phyloP scores from a whole-genome alignment of 225 moss, liverwort and hornwort genomes.

The Physcomitrium patens region DNA sequence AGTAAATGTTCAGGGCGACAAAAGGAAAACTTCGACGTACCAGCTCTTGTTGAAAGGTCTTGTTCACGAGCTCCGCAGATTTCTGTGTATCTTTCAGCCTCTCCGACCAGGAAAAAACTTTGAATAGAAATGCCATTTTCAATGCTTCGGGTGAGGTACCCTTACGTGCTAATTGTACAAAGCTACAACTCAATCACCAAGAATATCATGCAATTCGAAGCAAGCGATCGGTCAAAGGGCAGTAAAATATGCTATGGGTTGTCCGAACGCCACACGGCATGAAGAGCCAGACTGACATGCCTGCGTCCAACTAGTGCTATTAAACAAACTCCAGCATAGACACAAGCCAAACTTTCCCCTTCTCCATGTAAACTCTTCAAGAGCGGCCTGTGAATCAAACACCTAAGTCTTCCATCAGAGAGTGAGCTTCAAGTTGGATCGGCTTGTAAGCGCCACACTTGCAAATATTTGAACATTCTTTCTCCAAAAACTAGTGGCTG shows the following conservation, averaged over 20 bases:
- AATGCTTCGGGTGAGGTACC: not conserved
- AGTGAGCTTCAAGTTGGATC: constrained; percentile 1
- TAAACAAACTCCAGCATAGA: not conserved
- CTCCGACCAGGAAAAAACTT: too few relatives aligned
- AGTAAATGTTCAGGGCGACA: not conserved
- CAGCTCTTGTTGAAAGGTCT: too few relatives aligned
- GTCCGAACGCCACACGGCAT: too few relatives aligned
- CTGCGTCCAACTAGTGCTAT: too few relatives aligned
- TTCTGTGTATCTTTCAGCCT: too few relatives aligned
- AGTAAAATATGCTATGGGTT: too few relatives aligned
- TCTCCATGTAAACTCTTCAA: not conserved
- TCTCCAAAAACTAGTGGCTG: constrained; percentile 22
- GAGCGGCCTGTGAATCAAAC: not conserved
- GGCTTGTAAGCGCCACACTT: not conserved
- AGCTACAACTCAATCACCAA: too few relatives aligned
- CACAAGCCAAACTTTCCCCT: not conserved
- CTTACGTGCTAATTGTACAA: not conserved
- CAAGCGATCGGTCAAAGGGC: too few relatives aligned
- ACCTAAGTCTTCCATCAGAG: not conserved
- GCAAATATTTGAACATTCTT: not conserved
- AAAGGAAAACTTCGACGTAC: too few relatives aligned
- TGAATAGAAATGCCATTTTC: constrained; percentile 24
- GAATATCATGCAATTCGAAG: too few relatives aligned
- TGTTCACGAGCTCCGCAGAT: too few relatives aligned
- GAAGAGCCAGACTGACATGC: too few relatives aligned